Evolutionary conservation across 495 filamentous ascomycete genomes (phyloP).

Genomic region (Tuber microsphaerosporum): DNA sequence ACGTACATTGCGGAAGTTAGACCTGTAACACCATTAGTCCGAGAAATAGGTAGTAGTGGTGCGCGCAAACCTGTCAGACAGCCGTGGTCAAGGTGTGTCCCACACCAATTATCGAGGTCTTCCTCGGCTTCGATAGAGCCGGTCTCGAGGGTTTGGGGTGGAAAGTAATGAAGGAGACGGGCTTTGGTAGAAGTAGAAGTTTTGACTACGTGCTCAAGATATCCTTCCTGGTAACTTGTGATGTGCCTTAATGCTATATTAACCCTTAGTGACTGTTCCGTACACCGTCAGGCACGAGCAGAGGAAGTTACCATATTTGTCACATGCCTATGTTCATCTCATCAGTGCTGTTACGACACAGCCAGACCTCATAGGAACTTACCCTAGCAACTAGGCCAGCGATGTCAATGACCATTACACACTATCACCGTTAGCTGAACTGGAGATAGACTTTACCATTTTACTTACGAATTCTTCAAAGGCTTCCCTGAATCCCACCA

Average conservation of each 20-base stretch:
- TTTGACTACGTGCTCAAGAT: conserved; percentile 78
- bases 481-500: conserved; percentile 65
- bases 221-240: conserved; percentile 62
- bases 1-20: conserved; percentile 94
- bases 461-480: conserved; percentile 57
- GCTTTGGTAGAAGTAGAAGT: conserved; percentile 86
- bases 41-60: background rate
- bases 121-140: conserved; percentile 41
- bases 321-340: conserved; percentile 55
- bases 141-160: conserved; percentile 45
- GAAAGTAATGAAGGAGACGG: conserved; percentile 88
- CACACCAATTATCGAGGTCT: conserved; percentile 91
- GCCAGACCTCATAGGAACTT: background rate
- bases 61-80: conserved; percentile 51
- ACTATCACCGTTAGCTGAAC: conserved; percentile 41
- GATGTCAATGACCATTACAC: conserved; percentile 75
- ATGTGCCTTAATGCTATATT: conserved; percentile 58
- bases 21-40: conserved; percentile 55
- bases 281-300: background rate
- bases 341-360: conserved; percentile 5
- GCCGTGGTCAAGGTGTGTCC: conserved; percentile 86
- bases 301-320: conserved; percentile 55
- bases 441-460: background rate
- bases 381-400: conserved; percentile 71
- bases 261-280: background rate